Evolutionary conservation across 2,329 filamentous ascomycete genomes (phyloP), one percentile per base, ranked within the genome.

Genomic region (Penicillium brasilianum): DNA sequence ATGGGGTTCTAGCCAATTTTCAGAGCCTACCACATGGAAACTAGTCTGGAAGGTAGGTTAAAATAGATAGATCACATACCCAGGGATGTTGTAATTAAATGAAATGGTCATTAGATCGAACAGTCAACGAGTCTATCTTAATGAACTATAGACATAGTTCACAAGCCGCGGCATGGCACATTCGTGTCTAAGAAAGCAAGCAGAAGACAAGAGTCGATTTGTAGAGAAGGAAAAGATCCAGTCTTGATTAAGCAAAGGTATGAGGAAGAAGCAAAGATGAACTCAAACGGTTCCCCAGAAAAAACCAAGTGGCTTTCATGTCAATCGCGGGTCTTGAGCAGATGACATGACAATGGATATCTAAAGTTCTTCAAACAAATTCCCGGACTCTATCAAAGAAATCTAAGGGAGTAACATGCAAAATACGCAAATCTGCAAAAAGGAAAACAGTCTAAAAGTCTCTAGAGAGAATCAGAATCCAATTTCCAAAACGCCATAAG

Each of bases 341-440:
- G 14, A 52, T 48, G 60, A 59, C 49, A 25, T 60, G 61, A 60
- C 48, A 56, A 55, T 57, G 61, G 58, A 66, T 66, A 66, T 63
- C 63, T 60, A 61, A 58, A 48, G 58, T 44, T 28, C 57, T 48
- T 30, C 49, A 41, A 56, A 50, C 37, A 56, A 50, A 44, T 43
- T 25, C 59, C 65, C 56, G 22, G 56, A 56, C 60, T 57, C 32
- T 53, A 55, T 52, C 54, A 58, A 52, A 37, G 4, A 57, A 61
- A 44, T 18, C 13, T n/a, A 59, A 36, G 58, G 54, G 48, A 18
- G n/a, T n/a, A 18, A 57, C 44, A 57, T 57, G 51, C 57, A 55
- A 48, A 20, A 49, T 28, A 34, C 43, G 44, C 44, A 55, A 36
- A 55, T 14, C 25, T 11, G 28, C 30, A 41, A 52, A 20, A 50